Conservation (phyloP, 2,329 filamentous ascomycete species). For the Penicillium sp. region DNA sequence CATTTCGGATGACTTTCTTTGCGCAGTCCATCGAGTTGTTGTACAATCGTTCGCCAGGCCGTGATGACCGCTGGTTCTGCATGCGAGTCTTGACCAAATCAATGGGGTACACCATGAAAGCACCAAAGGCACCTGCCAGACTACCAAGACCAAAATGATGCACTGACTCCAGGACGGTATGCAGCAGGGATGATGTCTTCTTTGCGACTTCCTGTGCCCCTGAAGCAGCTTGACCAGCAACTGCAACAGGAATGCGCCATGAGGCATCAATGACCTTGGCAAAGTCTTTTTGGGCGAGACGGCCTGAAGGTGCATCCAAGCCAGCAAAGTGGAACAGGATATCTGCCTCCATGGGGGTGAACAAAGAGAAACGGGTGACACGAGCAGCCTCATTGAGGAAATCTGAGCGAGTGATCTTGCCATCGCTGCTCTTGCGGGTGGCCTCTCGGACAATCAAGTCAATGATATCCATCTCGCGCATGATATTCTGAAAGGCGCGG, state of each 20-base stretch:
- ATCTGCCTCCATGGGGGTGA: conserved; percentile 97
- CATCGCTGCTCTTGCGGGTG: conserved; percentile 72
- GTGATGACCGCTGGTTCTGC: conserved; percentile 86
- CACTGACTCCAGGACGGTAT: conserved; percentile 64
- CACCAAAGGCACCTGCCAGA: conserved; percentile 89
- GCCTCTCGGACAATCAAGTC: conserved; percentile 89
- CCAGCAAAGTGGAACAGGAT: conserved; percentile 98
- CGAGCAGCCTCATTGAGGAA: conserved; percentile 91
- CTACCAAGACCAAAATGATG: conserved; percentile 90
- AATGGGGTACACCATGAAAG: conserved; percentile 99
- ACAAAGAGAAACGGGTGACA: conserved; percentile 87
- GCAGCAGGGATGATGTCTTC: conserved; percentile 53
- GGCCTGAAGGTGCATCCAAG: conserved; percentile 79
- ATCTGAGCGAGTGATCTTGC: conserved; percentile 88
- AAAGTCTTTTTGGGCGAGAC: conserved; percentile 77
- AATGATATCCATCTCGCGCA: conserved; percentile 94
- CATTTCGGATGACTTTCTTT: conserved; percentile 85
- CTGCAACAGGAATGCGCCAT: conserved; percentile 64
- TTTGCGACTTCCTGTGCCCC: conserved; percentile 51
- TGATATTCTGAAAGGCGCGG: conserved; percentile 94
- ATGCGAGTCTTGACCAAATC: conserved; percentile 97
- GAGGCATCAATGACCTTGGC: conserved; percentile 90
- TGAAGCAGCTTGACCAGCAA: conserved; percentile 45
- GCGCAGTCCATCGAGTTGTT: conserved; percentile 97
- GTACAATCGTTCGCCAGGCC: conserved; percentile 82